Evolutionary conservation across 768 basidiomycete species (phyloP).

Genomic region (Hebeloma cylindrosporum): DNA sequence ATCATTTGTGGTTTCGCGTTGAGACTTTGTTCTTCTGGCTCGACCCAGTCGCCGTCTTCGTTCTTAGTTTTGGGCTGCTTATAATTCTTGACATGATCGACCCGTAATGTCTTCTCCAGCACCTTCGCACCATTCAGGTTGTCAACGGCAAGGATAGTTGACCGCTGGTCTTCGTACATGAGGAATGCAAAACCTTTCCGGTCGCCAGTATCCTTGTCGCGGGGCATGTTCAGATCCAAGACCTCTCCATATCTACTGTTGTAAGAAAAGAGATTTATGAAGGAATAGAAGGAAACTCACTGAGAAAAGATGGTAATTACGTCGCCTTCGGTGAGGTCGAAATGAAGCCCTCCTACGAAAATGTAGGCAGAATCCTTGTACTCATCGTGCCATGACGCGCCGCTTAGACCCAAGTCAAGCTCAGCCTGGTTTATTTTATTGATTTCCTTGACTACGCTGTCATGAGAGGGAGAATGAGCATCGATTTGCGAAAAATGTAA

Average conservation of each 20-base stretch:
- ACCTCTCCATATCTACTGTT: conserved; percentile 94
- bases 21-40: conserved; percentile 80
- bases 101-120: conserved; percentile 81
- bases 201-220: conserved; percentile 92
- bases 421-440: conserved; percentile 91
- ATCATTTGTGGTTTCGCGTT: conserved; percentile 83
- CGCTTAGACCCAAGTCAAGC: conserved; percentile 70
- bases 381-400: conserved; percentile 93
- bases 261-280: background rate
- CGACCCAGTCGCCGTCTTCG: conserved; percentile 83
- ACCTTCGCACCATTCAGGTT: conserved; percentile 96
- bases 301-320: conserved; percentile 98
- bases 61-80: conserved; percentile 79
- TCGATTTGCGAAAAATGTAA: conserved; percentile 2
- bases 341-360: conserved; percentile 86
- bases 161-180: conserved; percentile 99
- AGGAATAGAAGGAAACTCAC: conserved; percentile 46
- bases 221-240: conserved; percentile 91
- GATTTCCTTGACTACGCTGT: conserved; percentile 90
- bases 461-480: conserved; percentile 13
- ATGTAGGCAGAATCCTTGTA: conserved; percentile 98
- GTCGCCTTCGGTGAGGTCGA: conserved; percentile 94
- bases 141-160: conserved; percentile 94
- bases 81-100: conserved; percentile 92
- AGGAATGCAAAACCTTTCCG: conserved; percentile 91